phyloP scores from a whole-genome alignment of 2,329 filamentous ascomycete genomes.

The Rutstroemia sp. region DNA sequence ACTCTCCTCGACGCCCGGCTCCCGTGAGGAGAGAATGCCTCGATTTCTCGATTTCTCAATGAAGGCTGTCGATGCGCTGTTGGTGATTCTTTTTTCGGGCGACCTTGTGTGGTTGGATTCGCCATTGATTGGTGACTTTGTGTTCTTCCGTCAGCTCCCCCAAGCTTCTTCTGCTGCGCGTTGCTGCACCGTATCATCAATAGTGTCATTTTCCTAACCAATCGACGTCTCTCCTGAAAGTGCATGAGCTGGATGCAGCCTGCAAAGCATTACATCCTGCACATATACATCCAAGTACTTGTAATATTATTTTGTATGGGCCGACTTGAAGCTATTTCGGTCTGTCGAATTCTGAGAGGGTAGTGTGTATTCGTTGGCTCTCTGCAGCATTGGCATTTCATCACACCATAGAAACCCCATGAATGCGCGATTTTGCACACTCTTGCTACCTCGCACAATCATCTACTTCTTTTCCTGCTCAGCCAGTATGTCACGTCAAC shows the following conservation, averaged over 20 bases:
- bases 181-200: slow-evolving; percentile 6
- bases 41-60: too few relatives aligned
- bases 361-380: background rate
- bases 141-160: background rate
- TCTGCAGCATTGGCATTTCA: background rate
- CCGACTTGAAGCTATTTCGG: background rate
- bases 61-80: background rate
- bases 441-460: background rate
- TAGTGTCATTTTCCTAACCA: slow-evolving; percentile 4
- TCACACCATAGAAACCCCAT: slow-evolving; percentile 5
- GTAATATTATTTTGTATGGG: background rate
- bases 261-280: slow-evolving; percentile 3
- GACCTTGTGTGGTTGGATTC: slow-evolving; percentile 1
- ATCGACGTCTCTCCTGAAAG: background rate
- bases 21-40: too few relatives aligned
- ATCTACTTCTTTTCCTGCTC: background rate
- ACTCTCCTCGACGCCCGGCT: background rate
- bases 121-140: slow-evolving; percentile 5
- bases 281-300: background rate
- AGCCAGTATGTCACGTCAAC: background rate
- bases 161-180: slow-evolving; percentile 1
- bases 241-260: background rate
- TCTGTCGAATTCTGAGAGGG: background rate
- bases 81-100: slow-evolving; percentile 3
- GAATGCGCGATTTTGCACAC: background rate